Percentiles rank a stretch among this genome's conserved stretches.
Conservation (phyloP, 2,329 filamentous ascomycete genomes). For the Fusarium sp. region DNA sequence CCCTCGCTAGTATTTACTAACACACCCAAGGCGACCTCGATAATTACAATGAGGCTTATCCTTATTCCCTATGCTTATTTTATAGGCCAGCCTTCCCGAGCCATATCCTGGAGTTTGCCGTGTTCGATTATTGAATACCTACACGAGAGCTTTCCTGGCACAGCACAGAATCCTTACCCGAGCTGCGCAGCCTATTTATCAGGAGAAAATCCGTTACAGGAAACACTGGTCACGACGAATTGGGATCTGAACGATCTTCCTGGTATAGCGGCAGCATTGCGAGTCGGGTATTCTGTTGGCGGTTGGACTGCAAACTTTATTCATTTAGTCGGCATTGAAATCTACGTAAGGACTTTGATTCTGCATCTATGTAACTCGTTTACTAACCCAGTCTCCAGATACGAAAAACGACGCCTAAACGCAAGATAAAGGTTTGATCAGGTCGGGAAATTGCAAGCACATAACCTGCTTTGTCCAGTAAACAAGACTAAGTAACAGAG, state of each 20-base stretch:
- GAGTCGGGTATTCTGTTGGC: slow-evolving; percentile 17
- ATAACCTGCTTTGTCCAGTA: too few species aligned
- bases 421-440: not conserved
- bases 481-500: too few species aligned
- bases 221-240: slow-evolving; percentile 18
- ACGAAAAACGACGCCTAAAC: not conserved
- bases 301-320: not conserved
- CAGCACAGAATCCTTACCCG: not conserved
- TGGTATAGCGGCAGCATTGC: slow-evolving; percentile 8
- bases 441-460: too few species aligned
- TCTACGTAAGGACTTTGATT: slow-evolving; percentile 6
- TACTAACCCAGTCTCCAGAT: not conserved
- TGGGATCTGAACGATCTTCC: slow-evolving; percentile 22
- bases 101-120: not conserved
- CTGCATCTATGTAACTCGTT: fast-evolving
- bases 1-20: fast-evolving
- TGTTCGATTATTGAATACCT: slow-evolving; percentile 20
- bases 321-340: slow-evolving; percentile 2
- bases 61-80: slow-evolving; percentile 4
- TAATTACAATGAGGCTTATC: slow-evolving; percentile 26
- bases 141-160: slow-evolving; percentile 3
- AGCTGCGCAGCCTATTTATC: slow-evolving; percentile 12
- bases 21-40: slow-evolving; percentile 18
- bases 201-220: slow-evolving; percentile 8
- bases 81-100: slow-evolving; percentile 1